These are phyloP conservation scores for Neospermospora avenae DNA, from an alignment of 2,329 filamentous ascomycete genomes.

Conservation along the genomic window DNA sequence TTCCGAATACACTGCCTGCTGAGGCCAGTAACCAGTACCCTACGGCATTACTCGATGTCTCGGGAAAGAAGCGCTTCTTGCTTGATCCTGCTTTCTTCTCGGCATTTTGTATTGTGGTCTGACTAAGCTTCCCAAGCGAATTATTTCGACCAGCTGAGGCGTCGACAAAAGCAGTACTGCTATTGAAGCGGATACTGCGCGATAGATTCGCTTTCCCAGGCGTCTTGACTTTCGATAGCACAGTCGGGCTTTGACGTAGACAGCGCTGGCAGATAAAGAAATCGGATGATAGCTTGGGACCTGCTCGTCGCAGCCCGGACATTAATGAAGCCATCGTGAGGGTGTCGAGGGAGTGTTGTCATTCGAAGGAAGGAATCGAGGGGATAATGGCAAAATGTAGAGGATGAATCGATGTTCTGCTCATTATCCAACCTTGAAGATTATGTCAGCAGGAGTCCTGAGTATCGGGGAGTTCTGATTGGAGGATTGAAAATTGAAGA, in stretches of 20 bases:
- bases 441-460: constrained; percentile 10
- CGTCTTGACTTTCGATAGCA: constrained; percentile 14
- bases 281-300: constrained; percentile 29
- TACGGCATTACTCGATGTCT: constrained; percentile 70
- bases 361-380: constrained; percentile 6
- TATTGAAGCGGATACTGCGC: constrained; percentile 33
- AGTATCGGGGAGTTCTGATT: background rate
- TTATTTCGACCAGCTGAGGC: constrained; percentile 14
- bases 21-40: constrained; percentile 92
- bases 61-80: constrained; percentile 30
- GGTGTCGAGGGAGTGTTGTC: background rate
- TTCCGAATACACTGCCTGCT: constrained; percentile 91
- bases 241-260: constrained; percentile 20
- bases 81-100: constrained; percentile 5
- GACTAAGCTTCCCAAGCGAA: constrained; percentile 26
- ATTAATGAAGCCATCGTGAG: constrained; percentile 34
- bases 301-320: constrained; percentile 29
- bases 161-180: constrained; percentile 21
- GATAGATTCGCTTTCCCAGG: constrained; percentile 24
- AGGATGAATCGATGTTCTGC: background rate
- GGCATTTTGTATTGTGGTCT: constrained; percentile 21
- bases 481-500: background rate
- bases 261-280: constrained; percentile 35
- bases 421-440: background rate
- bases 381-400: background rate